Evolutionary conservation across 2,329 filamentous ascomycete species (phyloP).

Genomic region (Thermothelomyces thermophilus): DNA sequence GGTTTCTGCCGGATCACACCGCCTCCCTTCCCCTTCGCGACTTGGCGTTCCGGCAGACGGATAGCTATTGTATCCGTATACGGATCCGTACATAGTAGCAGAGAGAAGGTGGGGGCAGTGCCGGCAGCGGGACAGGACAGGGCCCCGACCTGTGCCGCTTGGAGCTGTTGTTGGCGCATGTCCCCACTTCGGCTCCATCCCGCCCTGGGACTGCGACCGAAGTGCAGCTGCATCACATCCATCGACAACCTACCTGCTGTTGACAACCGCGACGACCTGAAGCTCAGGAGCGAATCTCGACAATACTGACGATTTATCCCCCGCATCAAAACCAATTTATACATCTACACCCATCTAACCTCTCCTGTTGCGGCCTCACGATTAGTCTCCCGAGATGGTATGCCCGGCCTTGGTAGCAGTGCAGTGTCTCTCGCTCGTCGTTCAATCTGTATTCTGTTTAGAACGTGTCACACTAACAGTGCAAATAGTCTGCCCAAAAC

Average conservation of each 20-base stretch:
- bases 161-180: slow-evolving; percentile 3
- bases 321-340: not conserved
- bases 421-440: not conserved
- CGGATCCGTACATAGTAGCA: too few relatives aligned
- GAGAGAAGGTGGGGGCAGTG: slow-evolving; percentile 1
- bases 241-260: not conserved
- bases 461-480: not conserved
- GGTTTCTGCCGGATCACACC: slow-evolving; percentile 7
- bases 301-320: not conserved
- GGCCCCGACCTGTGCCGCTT: slow-evolving; percentile 13
- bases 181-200: slow-evolving; percentile 12
- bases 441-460: not conserved
- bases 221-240: not conserved
- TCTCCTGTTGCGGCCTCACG: not conserved
- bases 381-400: slow-evolving; percentile 10
- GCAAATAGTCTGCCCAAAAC: slow-evolving; percentile 86
- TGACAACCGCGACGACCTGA: not conserved
- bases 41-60: too few relatives aligned
- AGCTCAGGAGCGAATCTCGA: not conserved
- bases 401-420: not conserved
- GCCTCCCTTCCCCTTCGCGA: not conserved
- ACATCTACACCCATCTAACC: not conserved
- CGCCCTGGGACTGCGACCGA: slow-evolving; percentile 1
- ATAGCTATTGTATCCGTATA: too few relatives aligned
- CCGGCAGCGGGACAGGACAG: slow-evolving; percentile 4